Conservation (phyloP, 177 flowering plant genomes). For the Vitis hybrid region DNA sequence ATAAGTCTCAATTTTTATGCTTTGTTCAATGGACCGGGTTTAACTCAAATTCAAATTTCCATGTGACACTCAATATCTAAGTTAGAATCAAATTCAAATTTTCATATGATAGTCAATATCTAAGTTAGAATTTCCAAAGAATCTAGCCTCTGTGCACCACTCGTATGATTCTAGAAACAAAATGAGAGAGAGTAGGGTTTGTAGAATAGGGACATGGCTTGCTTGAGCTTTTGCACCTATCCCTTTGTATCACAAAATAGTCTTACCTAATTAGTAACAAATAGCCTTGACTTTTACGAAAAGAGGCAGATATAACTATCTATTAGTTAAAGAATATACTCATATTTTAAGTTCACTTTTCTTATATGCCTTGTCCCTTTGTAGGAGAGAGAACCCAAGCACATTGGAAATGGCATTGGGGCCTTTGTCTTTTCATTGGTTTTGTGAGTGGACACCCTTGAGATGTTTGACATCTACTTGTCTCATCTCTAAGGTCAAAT, state of each 20-base stretch:
- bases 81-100: no score
- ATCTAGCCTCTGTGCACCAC: no score
- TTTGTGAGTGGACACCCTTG: conserved; percentile 5
- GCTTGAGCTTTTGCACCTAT: background rate
- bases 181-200: background rate
- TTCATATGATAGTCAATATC: no score
- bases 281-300: conserved; percentile 21
- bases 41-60: no score
- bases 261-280: conserved; percentile 32
- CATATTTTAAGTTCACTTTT: conserved; percentile 1
- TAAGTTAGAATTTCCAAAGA: no score
- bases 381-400: background rate
- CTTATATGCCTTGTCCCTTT: background rate
- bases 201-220: background rate
- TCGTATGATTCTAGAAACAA: no score
- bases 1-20: no score
- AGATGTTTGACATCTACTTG: conserved; percentile 15
- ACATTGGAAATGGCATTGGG: no score
- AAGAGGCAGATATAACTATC: conserved; percentile 4
- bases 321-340: conserved; percentile 11
- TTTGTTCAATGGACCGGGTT: no score
- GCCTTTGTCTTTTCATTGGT: background rate
- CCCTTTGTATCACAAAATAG: background rate
- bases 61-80: no score
- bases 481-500: conserved; percentile 11